phyloP scores from a whole-genome alignment of 1,284 basidiomycete species.

The Marasmius oreades region DNA sequence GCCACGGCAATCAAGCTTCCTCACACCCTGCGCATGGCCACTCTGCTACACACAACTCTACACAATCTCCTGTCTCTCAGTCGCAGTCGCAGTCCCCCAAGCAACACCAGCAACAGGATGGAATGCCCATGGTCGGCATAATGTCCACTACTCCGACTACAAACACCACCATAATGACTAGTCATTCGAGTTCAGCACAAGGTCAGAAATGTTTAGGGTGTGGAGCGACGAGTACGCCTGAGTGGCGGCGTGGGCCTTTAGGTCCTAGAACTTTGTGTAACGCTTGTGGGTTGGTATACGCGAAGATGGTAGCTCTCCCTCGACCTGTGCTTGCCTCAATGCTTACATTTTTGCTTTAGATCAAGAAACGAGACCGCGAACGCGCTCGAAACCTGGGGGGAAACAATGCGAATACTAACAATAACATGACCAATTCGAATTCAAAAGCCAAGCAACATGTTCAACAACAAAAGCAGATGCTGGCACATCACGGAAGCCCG shows the following conservation, averaged over 20 bases:
- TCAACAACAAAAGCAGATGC: background rate
- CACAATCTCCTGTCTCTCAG: background rate
- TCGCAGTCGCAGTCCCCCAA: background rate
- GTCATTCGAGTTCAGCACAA: background rate
- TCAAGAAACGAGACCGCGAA: constrained; percentile 40
- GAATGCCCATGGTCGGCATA: background rate
- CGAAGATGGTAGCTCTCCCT: constrained; percentile 54
- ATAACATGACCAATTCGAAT: background rate
- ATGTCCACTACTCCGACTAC: background rate
- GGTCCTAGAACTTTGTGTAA: constrained; percentile 75
- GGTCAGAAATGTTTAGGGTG: constrained; percentile 75
- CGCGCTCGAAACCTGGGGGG: constrained; percentile 12
- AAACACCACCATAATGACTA: background rate
- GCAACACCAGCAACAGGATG: background rate
- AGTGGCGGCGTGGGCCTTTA: constrained; percentile 78
- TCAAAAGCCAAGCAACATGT: background rate
- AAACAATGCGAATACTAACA: background rate
- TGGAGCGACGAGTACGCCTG: constrained; percentile 77
- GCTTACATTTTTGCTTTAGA: constrained; percentile 20
- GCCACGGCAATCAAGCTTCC: background rate
- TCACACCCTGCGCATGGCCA: background rate
- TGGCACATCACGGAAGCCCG: background rate
- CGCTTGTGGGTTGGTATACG: constrained; percentile 76
- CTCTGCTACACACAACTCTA: background rate
- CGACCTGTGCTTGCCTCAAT: background rate